Conservation (phyloP, 805 yeast genomes). For the Starmerella etchellsii region DNA sequence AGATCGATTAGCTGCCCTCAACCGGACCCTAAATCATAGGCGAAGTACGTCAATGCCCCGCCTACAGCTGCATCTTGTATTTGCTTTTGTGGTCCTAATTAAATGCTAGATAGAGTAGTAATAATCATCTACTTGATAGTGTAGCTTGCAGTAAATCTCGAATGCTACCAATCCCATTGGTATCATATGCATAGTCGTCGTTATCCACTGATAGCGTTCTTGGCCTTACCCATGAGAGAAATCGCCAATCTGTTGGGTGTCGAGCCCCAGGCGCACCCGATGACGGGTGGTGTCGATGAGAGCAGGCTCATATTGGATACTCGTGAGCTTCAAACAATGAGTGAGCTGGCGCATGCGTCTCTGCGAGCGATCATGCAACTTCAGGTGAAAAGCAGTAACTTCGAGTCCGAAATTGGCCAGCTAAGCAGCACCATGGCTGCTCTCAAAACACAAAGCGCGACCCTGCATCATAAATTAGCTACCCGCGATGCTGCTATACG, state of each 20-base stretch:
- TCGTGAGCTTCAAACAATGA: slow-evolving; percentile 4
- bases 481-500: slow-evolving; percentile 37
- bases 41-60: no score
- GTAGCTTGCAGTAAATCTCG: no score
- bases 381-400: slow-evolving; percentile 22
- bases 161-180: no score
- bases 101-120: no score
- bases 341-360: slow-evolving; percentile 1
- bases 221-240: background rate
- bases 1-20: no score
- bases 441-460: slow-evolving; percentile 41
- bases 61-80: no score
- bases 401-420: slow-evolving; percentile 44
- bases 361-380: slow-evolving; percentile 4
- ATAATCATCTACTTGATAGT: no score
- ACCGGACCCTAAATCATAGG: no score
- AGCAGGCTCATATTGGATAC: slow-evolving; percentile 1
- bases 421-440: slow-evolving; percentile 50
- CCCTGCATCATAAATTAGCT: slow-evolving; percentile 36
- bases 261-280: background rate
- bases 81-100: no score
- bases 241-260: slow-evolving; percentile 1
- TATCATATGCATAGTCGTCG: no score
- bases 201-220: no score
- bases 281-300: slow-evolving; percentile 2